Conservation (phyloP, 163 green algal genomes). For the Chlorella variabilis region DNA sequence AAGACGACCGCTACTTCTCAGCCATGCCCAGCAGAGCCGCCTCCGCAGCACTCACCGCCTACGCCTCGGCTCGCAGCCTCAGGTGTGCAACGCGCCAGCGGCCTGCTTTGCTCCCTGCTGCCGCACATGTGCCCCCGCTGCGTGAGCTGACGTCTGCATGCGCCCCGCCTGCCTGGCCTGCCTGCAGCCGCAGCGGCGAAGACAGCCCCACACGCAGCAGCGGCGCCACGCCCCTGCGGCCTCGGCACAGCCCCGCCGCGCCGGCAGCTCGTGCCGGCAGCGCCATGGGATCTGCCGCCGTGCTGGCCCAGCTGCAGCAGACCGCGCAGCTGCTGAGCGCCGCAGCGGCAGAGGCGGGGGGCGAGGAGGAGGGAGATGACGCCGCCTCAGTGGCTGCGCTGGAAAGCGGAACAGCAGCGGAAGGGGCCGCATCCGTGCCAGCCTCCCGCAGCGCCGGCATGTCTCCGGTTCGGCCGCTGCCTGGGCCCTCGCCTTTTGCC, state of each 20-base stretch:
- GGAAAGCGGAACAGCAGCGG: not conserved
- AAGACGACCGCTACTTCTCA: conserved; percentile 9
- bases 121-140: not conserved
- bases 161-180: not conserved
- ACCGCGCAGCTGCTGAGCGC: not conserved
- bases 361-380: not conserved
- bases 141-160: not conserved
- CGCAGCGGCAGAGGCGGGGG: not conserved
- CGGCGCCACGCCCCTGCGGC: conserved; percentile 1
- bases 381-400: not conserved
- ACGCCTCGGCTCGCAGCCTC: conserved; percentile 29
- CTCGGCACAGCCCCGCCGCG: not conserved
- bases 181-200: conserved; percentile 27
- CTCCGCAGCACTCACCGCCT: conserved; percentile 3
- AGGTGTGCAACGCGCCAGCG: not conserved
- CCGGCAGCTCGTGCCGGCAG: not conserved
- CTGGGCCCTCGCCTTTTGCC: conserved; percentile 4
- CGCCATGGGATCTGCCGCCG: not conserved
- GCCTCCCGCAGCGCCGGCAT: not conserved
- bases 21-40: conserved; percentile 1
- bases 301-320: conserved; percentile 27
- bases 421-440: not conserved
- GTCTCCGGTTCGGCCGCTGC: not conserved
- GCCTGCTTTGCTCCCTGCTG: not conserved
- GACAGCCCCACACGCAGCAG: conserved; percentile 30